A percentile compares a stretch with the other conserved stretches of the same genome.
These are phyloP conservation scores for Elaeis oleifera DNA, from an alignment of 202 grass and related monocot species.

Conservation along the genomic window DNA sequence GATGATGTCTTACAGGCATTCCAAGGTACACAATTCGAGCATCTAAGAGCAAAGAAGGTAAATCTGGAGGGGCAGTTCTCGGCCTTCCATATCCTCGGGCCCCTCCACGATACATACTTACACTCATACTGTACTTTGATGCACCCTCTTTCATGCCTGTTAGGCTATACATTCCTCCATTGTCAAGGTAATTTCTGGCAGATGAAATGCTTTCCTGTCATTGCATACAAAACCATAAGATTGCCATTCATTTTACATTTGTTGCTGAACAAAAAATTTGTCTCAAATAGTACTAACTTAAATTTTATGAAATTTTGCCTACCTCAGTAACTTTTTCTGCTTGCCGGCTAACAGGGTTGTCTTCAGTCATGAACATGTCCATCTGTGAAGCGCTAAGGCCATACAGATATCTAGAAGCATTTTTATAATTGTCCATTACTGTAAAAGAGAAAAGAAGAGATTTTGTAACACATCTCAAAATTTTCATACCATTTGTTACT, in stretches of 20 bases:
- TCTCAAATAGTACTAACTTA: not conserved
- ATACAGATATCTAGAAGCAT: slow-evolving; percentile 53
- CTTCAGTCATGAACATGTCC: slow-evolving; percentile 68
- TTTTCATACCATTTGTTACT: not conserved
- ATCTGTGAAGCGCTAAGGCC: slow-evolving; percentile 58
- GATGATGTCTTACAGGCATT: slow-evolving; percentile 62
- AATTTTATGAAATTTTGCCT: slow-evolving; percentile 2
- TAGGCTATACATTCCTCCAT: slow-evolving; percentile 50
- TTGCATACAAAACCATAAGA: slow-evolving; percentile 2
- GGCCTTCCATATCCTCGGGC: slow-evolving; percentile 53
- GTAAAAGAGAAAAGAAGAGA: slow-evolving; percentile 16
- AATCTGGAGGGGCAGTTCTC: slow-evolving; percentile 64
- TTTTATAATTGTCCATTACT: slow-evolving; percentile 87
- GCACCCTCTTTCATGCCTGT: slow-evolving; percentile 40
- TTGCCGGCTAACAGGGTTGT: slow-evolving; percentile 45
- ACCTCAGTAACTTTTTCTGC: slow-evolving; percentile 60
- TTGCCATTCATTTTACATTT: slow-evolving; percentile 6
- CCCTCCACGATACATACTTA: slow-evolving; percentile 51
- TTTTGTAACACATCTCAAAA: slow-evolving; percentile 15
- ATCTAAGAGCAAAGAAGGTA: slow-evolving; percentile 79
- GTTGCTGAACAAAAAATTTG: not conserved
- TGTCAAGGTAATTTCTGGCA: slow-evolving; percentile 58
- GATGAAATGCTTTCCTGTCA: slow-evolving; percentile 62
- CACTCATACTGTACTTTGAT: slow-evolving; percentile 54
- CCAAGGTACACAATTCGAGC: slow-evolving; percentile 69